Percentiles rank a stretch among this genome's conserved stretches.
Conservation (phyloP, 306 rosid genomes). For the Pyrus pyrifolia region DNA sequence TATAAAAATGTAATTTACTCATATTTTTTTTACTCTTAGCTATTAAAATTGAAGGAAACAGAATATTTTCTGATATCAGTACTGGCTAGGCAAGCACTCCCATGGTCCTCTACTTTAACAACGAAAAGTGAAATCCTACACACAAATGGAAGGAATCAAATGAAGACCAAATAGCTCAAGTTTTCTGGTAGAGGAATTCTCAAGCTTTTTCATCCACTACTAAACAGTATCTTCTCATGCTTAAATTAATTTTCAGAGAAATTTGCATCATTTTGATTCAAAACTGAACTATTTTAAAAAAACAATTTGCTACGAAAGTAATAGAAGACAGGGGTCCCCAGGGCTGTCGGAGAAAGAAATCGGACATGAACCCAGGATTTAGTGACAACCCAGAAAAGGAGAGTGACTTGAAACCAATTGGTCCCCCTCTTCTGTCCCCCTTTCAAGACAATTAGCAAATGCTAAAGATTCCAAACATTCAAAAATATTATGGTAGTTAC, state of each 20-base stretch:
- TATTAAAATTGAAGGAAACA: background rate
- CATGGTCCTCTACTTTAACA: background rate
- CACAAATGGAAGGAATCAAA: conserved; percentile 25
- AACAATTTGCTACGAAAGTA: conserved; percentile 11
- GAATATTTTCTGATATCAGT: background rate
- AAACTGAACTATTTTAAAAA: conserved; percentile 23
- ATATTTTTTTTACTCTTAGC: too few relatives aligned
- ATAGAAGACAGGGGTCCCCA: conserved; percentile 59
- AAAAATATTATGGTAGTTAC: conserved; percentile 35
- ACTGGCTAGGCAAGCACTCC: background rate
- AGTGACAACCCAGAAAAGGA: conserved; percentile 54
- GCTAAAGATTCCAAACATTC: conserved; percentile 57
- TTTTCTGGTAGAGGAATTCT: conserved; percentile 38
- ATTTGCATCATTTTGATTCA: conserved; percentile 37
- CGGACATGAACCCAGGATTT: conserved; percentile 49
- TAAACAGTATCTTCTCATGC: conserved; percentile 13
- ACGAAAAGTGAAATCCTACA: background rate
- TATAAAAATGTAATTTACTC: too few relatives aligned
- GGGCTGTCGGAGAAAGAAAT: conserved; percentile 64
- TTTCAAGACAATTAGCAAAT: conserved; percentile 45
- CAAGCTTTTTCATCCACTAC: conserved; percentile 64
- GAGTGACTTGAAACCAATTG: conserved; percentile 62
- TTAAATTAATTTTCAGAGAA: conserved; percentile 7
- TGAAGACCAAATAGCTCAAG: conserved; percentile 12
- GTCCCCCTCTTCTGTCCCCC: conserved; percentile 67